phyloP scores from a whole-genome alignment of 805 yeast genomes.

The Suhomyces pyralidae region DNA sequence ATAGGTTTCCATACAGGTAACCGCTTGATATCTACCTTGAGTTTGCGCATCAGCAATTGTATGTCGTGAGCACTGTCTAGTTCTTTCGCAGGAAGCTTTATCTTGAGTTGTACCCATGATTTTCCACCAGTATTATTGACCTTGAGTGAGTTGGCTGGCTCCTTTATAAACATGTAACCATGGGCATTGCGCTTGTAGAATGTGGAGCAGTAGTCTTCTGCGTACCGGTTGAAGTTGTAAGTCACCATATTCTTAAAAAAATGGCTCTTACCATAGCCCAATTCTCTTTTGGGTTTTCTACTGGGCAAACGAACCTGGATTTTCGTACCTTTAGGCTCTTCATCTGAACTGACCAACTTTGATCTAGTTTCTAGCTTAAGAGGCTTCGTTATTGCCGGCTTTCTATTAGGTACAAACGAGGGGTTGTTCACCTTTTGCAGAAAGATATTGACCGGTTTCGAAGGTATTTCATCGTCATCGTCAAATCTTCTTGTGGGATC shows the following conservation, averaged over 20 bases:
- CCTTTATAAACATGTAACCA: conserved; percentile 36
- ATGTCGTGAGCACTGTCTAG: neutral
- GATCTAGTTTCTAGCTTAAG: neutral
- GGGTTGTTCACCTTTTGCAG: conserved; percentile 15
- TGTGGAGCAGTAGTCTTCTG: conserved; percentile 23
- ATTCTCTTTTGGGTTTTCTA: neutral
- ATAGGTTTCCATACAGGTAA: conserved; percentile 28
- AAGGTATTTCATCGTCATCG: neutral
- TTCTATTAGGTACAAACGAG: conserved; percentile 12
- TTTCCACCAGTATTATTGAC: conserved; percentile 22
- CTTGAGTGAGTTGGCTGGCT: conserved; percentile 25
- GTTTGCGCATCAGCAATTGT: conserved; percentile 8
- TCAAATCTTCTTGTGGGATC: neutral
- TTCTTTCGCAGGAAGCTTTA: conserved; percentile 13
- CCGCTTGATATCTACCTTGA: conserved; percentile 24
- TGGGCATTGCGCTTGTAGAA: conserved; percentile 31
- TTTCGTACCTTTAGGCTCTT: neutral
- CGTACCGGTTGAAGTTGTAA: conserved; percentile 5
- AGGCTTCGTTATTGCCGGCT: neutral
- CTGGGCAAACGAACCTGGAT: conserved; percentile 5
- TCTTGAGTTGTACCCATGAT: conserved; percentile 25
- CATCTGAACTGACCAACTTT: neutral
- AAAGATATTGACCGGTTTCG: conserved; percentile 9
- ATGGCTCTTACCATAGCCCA: neutral
- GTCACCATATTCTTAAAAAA: conserved; percentile 7